Base-by-base conservation (phyloP, 768 basidiomycete genomes). In the Boletus rufocinnamomeus region DNA sequence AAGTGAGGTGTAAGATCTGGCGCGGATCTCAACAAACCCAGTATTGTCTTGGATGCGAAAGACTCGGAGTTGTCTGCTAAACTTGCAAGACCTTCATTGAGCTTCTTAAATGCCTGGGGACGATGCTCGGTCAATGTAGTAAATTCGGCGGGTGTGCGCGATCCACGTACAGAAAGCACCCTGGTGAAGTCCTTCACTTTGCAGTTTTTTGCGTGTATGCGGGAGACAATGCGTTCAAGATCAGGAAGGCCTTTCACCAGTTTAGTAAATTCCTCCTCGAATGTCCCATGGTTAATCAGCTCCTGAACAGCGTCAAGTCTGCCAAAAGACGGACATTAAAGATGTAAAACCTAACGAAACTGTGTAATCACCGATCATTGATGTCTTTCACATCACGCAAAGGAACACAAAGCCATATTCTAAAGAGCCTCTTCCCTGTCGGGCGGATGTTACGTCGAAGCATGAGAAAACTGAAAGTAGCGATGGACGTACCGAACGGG, bases 301-400 rank as follows among this genome's bases (percentile, higher is more conserved):
- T 96, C 96, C 66, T 97, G 80, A 2, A 99, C 93, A 4, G 97
- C 97, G 71, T 98, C 95, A 21, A 97, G 85, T 57, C 96, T 95
- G 63, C 17, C 56, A 37, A 49, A 37, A 28, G 58, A 54, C 49
- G 69, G 61, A 59, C 41, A 64, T 57, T 65, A 62, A 67, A 44
- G 17, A 45, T 27, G 45, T 38, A 50, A 54, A 54, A 56, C 53
- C 56, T 50, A 50, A 57, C 25, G 37, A 61, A 55, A 61, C 54
- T 57, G 50, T 21, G 35, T 50, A 60, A 77, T 61, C 66, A 92
- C 94, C 95, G 82, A 41, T 91, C 87, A 67, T 96, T 95, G 74
- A 99, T 98, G 49, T 91, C 91, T 13, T 81, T 70, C 37, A 87
- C 85, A 40, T 91, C 85, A 32, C 88, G 84, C 61, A 99, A 75